Conservation (phyloP, 2,329 filamentous ascomycete genomes). For the Immersiporthe knoxdaviesiana region DNA sequence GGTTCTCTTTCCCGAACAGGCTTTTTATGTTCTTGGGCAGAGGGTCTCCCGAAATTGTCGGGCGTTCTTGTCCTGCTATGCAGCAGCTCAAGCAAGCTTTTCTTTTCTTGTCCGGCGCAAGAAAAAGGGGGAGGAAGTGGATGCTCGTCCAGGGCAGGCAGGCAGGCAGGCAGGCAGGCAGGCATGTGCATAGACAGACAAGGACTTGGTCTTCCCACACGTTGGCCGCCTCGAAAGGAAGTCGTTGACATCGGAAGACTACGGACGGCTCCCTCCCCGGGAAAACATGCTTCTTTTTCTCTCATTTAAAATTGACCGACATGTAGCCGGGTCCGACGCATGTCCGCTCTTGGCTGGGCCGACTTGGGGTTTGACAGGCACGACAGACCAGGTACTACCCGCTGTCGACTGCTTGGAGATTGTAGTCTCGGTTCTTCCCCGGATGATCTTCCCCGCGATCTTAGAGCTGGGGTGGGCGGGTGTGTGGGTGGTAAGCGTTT, state of each 20-base stretch:
- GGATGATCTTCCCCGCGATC: constrained; percentile 8
- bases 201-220: not conserved
- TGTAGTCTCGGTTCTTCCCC: not conserved
- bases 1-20: constrained; percentile 16
- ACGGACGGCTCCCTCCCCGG: not conserved
- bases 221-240: not conserved
- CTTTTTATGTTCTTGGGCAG: constrained; percentile 2
- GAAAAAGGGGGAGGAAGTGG: not conserved
- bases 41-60: not conserved
- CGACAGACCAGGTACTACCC: not conserved
- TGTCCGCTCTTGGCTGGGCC: not conserved
- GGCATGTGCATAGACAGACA: not conserved
- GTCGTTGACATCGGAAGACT: not conserved
- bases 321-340: constrained; percentile 1
- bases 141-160: not conserved
- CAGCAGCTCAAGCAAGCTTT: not conserved
- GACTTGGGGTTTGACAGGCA: not conserved
- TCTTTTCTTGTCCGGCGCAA: not conserved
- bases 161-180: no score
- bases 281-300: not conserved
- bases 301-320: not conserved
- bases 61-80: not conserved
- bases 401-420: not conserved
- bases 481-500: not conserved
- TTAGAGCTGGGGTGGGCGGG: not conserved